Conservation (phyloP, 1,284 basidiomycete species). For the Macrocystidia cucumis region DNA sequence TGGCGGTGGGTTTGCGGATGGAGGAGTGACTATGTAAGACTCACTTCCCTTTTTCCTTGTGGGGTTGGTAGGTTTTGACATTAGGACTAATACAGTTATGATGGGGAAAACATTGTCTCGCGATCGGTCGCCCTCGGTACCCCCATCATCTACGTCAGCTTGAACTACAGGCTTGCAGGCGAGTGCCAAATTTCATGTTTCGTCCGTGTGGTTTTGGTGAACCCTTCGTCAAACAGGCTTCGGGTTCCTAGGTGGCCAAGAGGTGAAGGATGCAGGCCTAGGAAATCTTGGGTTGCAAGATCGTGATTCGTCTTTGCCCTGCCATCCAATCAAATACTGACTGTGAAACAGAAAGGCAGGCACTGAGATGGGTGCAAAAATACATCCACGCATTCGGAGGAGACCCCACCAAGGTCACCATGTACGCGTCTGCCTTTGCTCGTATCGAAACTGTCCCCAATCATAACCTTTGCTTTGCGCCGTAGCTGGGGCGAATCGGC, state of each 20-base stretch:
- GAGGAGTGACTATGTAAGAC: conserved; percentile 26
- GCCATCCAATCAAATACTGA: background rate
- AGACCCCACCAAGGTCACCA: conserved; percentile 47
- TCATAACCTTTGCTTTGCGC: too few species aligned
- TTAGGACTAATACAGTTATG: conserved; percentile 22
- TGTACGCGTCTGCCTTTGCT: conserved; percentile 35
- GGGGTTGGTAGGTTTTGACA: conserved; percentile 14
- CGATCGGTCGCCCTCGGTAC: conserved; percentile 35
- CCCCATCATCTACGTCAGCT: conserved; percentile 41
- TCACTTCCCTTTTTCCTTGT: background rate
- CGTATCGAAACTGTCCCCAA: too few species aligned
- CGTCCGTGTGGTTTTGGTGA: too few species aligned
- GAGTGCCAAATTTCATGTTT: too few species aligned
- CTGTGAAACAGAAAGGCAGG: conserved; percentile 47
- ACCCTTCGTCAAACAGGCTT: conserved; percentile 22
- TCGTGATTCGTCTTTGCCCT: conserved; percentile 22
- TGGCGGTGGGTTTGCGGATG: conserved; percentile 43
- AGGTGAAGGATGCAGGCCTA: conserved; percentile 37
- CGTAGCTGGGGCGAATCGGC: conserved; percentile 50
- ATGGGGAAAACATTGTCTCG: conserved; percentile 36
- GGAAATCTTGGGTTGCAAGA: conserved; percentile 44
- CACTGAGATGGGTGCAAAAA: conserved; percentile 58
- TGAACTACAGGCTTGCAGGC: conserved; percentile 52
- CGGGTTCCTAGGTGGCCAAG: conserved; percentile 36
- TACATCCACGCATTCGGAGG: conserved; percentile 61